Evolutionary conservation across 495 filamentous ascomycete species (phyloP).

Genomic region (Penicillium bovifimosum): DNA sequence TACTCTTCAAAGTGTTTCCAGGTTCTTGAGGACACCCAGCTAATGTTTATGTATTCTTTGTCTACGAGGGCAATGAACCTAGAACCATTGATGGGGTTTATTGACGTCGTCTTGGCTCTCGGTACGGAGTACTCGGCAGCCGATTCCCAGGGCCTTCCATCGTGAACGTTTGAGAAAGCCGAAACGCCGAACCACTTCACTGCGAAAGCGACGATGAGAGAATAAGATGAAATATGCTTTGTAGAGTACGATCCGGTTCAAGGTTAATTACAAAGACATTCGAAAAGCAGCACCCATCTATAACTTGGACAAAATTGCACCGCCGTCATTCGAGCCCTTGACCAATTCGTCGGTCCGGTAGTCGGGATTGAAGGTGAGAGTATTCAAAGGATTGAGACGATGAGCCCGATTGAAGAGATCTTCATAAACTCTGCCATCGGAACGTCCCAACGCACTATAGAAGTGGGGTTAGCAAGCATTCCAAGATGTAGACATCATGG

Average conservation of each 20-base stretch:
- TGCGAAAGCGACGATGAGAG: too few species aligned
- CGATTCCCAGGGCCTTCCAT: neutral
- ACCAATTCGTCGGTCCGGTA: neutral
- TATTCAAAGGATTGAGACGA: neutral
- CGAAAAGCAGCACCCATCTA: neutral
- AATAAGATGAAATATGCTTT: too few species aligned
- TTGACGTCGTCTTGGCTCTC: neutral
- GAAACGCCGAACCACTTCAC: neutral
- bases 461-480: neutral
- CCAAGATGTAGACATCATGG: neutral
- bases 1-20: neutral
- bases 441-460: neutral
- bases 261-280: neutral
- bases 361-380: neutral
- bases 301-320: neutral
- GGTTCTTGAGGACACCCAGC: neutral
- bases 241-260: too few species aligned
- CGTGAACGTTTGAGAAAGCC: neutral
- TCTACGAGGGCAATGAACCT: neutral
- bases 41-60: neutral
- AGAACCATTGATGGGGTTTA: too few species aligned
- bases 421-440: neutral
- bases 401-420: neutral
- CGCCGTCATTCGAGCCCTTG: neutral
- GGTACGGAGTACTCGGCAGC: neutral